Conservation (phyloP, 495 filamentous ascomycete species). For the Monascus purpureus region DNA sequence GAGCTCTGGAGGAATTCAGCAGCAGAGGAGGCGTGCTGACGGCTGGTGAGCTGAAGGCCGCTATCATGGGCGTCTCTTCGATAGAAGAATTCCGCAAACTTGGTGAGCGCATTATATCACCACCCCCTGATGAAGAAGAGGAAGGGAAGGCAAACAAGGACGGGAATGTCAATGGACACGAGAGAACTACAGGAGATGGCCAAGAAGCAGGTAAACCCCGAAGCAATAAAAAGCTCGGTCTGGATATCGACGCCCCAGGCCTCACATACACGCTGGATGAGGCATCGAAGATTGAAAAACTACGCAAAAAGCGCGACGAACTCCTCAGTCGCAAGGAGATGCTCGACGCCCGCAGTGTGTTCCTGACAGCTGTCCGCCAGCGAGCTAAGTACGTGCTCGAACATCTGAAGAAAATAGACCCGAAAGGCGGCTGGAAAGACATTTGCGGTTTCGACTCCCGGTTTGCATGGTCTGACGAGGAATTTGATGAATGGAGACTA, state of each 20-base stretch:
- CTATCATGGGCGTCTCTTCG: slow-evolving; percentile 31
- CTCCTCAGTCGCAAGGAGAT: slow-evolving; percentile 27
- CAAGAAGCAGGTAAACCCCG: slow-evolving; percentile 63
- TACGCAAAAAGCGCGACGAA: slow-evolving; percentile 24
- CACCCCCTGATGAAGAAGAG: slow-evolving; percentile 16
- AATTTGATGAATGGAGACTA: slow-evolving; percentile 44
- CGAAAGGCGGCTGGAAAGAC: slow-evolving; percentile 43
- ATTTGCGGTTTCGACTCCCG: slow-evolving; percentile 54
- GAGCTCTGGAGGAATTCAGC: slow-evolving; percentile 26
- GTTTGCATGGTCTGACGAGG: slow-evolving; percentile 44
- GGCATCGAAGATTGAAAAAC: slow-evolving; percentile 23
- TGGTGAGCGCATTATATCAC: slow-evolving; percentile 36
- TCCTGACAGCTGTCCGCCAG: slow-evolving; percentile 29
- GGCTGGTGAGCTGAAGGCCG: slow-evolving; percentile 40
- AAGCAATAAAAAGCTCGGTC: slow-evolving; percentile 59
- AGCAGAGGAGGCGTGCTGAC: slow-evolving; percentile 46
- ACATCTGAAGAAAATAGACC: slow-evolving; percentile 32
- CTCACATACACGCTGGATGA: slow-evolving; percentile 29
- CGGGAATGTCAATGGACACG: slow-evolving; percentile 3
- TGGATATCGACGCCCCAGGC: slow-evolving; percentile 17
- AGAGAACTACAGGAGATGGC: slow-evolving; percentile 41
- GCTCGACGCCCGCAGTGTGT: slow-evolving; percentile 29
- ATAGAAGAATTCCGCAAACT: slow-evolving; percentile 42
- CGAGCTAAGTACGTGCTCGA: slow-evolving; percentile 31
- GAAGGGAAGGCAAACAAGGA: slow-evolving; percentile 3